Evolutionary conservation across 139 green algal species (phyloP).

Genomic region (Edaphochlamys debaryana): DNA sequence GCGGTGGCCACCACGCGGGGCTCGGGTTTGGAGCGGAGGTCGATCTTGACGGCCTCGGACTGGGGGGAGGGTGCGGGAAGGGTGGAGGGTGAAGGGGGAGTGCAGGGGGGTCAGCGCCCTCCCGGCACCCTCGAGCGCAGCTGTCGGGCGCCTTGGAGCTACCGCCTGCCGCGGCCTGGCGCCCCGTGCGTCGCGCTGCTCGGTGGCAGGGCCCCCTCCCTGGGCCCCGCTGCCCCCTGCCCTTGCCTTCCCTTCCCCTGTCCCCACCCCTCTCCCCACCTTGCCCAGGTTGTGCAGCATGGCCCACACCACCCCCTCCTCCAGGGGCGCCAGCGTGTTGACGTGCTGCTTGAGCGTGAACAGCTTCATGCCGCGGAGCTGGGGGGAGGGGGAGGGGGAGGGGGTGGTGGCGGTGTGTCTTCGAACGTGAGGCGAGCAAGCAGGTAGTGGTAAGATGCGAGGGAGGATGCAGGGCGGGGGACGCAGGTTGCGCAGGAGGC

Average conservation of each 20-base stretch:
- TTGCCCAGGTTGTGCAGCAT: slow-evolving; percentile 84
- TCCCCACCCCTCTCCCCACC: slow-evolving; percentile 25
- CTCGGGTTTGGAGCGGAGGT: slow-evolving; percentile 39
- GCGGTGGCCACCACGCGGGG: slow-evolving; percentile 38
- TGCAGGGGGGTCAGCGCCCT: too few species aligned
- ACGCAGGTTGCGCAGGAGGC: too few species aligned
- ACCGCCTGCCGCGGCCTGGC: too few species aligned
- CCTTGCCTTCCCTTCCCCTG: too few species aligned
- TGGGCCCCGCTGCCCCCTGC: too few species aligned
- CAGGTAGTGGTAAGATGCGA: too few species aligned
- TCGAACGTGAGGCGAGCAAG: too few species aligned
- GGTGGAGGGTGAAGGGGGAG: background rate
- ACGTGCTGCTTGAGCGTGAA: slow-evolving; percentile 77
- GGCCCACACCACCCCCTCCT: slow-evolving; percentile 64
- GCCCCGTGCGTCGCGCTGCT: too few species aligned
- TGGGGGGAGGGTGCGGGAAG: slow-evolving; percentile 37
- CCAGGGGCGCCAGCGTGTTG: slow-evolving; percentile 77
- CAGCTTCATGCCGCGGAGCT: slow-evolving; percentile 60
- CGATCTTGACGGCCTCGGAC: slow-evolving; percentile 60
- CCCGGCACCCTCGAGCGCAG: too few species aligned
- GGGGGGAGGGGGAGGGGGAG: background rate
- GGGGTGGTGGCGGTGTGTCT: background rate
- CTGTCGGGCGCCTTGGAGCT: too few species aligned
- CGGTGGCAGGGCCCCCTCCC: too few species aligned
- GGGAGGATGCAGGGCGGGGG: too few species aligned